Evolutionary conservation across 2,329 filamentous ascomycete species (phyloP), one percentile per base, ranked within the genome.

Genomic region (Colletotrichum zoysiae): DNA sequence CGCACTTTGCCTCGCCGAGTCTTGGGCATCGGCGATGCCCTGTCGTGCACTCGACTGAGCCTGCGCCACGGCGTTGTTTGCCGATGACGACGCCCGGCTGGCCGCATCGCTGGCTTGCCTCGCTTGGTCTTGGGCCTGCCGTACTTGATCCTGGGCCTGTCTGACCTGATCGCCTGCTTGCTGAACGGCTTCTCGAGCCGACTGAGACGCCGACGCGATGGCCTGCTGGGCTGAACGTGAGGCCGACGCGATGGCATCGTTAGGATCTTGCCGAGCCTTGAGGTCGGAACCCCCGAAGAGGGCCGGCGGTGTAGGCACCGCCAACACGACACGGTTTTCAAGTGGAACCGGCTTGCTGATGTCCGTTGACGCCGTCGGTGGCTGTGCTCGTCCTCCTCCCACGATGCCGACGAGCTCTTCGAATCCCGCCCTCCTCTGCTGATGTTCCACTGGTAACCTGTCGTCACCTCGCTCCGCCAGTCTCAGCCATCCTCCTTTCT

Each of bases 81-180:
- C 74, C 44, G 71, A 78, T 44, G 80, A 76, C 4, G 74, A 75
- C 3, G 76, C 77, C 67, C 80, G 78, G 20, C 74, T 70, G 35
- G 75, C 74, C 14, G 74, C 63, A 3, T 78, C 69, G 48, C 62
- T 67, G 46, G 76, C 74, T 64, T 74, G 71, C 65, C 75, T 73
- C 3, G 74, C 76, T n/a, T 73, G 66, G 5, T 70, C 70, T 30
- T 67, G 72, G 51, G 73, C 73, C 70, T 74, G 72, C 59, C 75
- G 71, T 9, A 74, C 74, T 20, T 74, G 73, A 57, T 78, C 76
- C 63, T 74, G 73, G 20, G 76, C 76, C 69, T 75, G 73, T 61
- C 76, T 76, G 3, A 73, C 73, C 53, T 75, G 75, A 23, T 76
- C 69, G 60, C 75, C 73, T 58, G 78, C 73, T 51, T 71, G 64